Evolutionary conservation across 345 rosid genomes (phyloP), one percentile per base, ranked within the genome.

Genomic region (Salix arbutifolia): DNA sequence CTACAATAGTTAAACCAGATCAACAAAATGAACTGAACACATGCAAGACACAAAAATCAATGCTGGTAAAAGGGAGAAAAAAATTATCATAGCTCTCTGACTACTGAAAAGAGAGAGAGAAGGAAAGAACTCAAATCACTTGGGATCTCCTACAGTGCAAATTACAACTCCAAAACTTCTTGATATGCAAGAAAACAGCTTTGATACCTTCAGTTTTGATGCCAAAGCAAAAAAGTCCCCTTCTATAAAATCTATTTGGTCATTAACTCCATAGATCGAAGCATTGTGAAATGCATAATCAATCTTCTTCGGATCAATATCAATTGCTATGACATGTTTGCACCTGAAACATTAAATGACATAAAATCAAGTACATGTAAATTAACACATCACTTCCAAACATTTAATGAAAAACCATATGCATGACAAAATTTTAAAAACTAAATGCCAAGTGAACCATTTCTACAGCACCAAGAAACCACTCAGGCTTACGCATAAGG

Each of bases 221-320:
- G 99, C 96, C 86, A 93, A 78, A 69, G 71, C 77, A 78, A 93
- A 96, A 79, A 88, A 92, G 85, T 93, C 92, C 48, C 96, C 99
- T 38, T 46, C 80, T 31, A 93, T 46, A 78, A 96, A 96, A 84
- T 96, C 97, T 78, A 96, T 93, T 61, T 71, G 83, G 82, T 89
- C 91, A 80, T 78, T 84, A 74, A 93, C 94, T 72, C 91, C 97
- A 78, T 93, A 96, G 33, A 96, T 82, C 72, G 85, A 76, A 67
- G 99, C 99, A 78, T 96, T 96, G 77, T 93, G 94, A 73, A 78
- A 69, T 21, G 98, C 98, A 84, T 84, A 96, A 46, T 83, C 91
- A 50, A 96, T 88, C 89, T 88, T 96, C 83, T 79, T 85, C 40
- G 91, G 90, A 87, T 96, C 96, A 66, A 93, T 71, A 78, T 96